Conservation (phyloP, 257 asterid genomes). For the Cruciata laevipes region DNA sequence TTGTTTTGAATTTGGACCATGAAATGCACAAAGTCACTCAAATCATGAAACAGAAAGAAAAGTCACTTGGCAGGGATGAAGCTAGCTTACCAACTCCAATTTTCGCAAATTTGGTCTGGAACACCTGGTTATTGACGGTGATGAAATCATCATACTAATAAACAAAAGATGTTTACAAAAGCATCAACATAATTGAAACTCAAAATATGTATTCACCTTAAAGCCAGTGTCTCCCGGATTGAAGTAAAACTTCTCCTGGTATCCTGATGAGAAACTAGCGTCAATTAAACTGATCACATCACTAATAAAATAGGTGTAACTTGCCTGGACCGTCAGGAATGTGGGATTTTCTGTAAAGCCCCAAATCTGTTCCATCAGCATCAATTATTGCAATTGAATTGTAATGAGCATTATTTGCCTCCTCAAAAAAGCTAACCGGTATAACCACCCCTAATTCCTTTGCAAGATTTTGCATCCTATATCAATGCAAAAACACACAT, state of each 20-base stretch:
- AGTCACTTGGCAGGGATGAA: background rate
- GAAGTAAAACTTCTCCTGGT: slow-evolving; percentile 96
- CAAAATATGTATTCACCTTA: slow-evolving; percentile 45
- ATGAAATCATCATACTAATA: slow-evolving; percentile 18
- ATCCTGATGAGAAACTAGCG: slow-evolving; percentile 43
- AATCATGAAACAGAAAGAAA: background rate
- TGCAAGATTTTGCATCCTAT: slow-evolving; percentile 91
- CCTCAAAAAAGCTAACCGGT: slow-evolving; percentile 98
- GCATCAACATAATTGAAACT: slow-evolving; percentile 4
- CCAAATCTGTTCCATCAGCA: slow-evolving; percentile 94
- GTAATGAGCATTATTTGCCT: slow-evolving; percentile 92
- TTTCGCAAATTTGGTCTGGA: slow-evolving; percentile 83
- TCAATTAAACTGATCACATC: slow-evolving; percentile 11
- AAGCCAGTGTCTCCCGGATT: slow-evolving; percentile 98
- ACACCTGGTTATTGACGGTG: slow-evolving; percentile 48
- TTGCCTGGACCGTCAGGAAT: slow-evolving; percentile 98
- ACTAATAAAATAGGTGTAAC: slow-evolving; percentile 11
- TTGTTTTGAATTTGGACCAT: background rate
- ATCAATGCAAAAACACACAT: background rate
- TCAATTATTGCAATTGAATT: slow-evolving; percentile 84
- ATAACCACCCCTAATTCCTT: slow-evolving; percentile 85
- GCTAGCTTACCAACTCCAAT: slow-evolving; percentile 81
- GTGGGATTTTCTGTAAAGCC: slow-evolving; percentile 94
- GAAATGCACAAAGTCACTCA: background rate
- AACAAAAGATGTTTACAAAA: slow-evolving; percentile 10